Evolutionary conservation across 2,329 filamentous ascomycete species (phyloP).

Genomic region (Aspergillus quadricinctus): DNA sequence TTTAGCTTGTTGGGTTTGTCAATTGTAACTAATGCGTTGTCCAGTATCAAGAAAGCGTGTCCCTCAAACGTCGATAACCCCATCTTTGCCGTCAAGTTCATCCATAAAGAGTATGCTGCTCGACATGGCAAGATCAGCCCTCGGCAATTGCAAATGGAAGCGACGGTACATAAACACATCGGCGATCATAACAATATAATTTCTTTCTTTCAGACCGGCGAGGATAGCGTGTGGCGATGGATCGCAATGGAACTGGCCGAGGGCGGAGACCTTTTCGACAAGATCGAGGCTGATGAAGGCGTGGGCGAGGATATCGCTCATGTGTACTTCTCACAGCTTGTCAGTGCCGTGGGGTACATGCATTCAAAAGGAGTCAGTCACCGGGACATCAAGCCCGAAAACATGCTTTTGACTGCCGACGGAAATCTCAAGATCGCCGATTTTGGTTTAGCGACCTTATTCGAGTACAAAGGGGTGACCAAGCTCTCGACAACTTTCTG

Average conservation of each 20-base stretch:
- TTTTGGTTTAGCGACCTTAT: conserved; percentile 92
- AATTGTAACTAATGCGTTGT: conserved; percentile 7
- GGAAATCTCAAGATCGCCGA: conserved; percentile 93
- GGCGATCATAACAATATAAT: conserved; percentile 91
- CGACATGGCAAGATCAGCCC: conserved; percentile 81
- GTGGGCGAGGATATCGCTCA: conserved; percentile 94
- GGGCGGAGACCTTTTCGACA: conserved; percentile 96
- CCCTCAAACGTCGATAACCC: conserved; percentile 66
- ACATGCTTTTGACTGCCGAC: conserved; percentile 79
- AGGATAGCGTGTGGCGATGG: conserved; percentile 87
- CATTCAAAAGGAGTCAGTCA: conserved; percentile 94
- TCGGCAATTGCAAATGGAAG: conserved; percentile 89
- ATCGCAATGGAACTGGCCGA: conserved; percentile 97
- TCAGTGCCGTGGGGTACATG: conserved; percentile 89
- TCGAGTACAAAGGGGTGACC: conserved; percentile 77
- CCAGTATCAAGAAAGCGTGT: conserved; percentile 86
- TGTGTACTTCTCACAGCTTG: conserved; percentile 89
- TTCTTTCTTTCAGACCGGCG: conserved; percentile 81
- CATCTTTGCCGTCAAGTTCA: conserved; percentile 95
- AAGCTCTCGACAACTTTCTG: conserved; percentile 87
- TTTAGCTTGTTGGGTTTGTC: neutral
- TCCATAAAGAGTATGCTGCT: conserved; percentile 93
- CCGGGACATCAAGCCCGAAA: conserved; percentile 88
- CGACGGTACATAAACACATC: conserved; percentile 82
- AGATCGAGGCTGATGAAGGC: conserved; percentile 95